Evolutionary conservation across 106 monocot species (phyloP).

Genomic region (Xerophyta viscosa): DNA sequence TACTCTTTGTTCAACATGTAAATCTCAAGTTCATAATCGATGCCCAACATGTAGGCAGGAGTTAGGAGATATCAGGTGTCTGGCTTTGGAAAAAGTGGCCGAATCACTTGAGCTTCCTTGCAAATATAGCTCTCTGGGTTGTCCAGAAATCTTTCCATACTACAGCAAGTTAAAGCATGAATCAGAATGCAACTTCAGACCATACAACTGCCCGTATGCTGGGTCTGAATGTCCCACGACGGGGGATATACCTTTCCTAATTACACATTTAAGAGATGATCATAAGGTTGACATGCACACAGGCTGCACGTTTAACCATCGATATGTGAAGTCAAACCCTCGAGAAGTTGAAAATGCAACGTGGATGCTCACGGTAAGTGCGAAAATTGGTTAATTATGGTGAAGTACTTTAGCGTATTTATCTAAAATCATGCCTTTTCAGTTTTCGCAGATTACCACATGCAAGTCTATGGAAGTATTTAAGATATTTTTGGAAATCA

Average conservation of each 20-base stretch:
- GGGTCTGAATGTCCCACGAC: conserved; percentile 79
- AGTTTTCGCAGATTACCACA: too few relatives aligned
- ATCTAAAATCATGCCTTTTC: too few relatives aligned
- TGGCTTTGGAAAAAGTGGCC: conserved; percentile 88
- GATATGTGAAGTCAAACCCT: conserved; percentile 84
- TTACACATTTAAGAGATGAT: conserved; percentile 69
- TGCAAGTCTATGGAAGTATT: too few relatives aligned
- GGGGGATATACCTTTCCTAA: conserved; percentile 72
- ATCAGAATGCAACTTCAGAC: conserved; percentile 58
- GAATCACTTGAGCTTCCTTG: conserved; percentile 90
- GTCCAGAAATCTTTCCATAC: conserved; percentile 77
- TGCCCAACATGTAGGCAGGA: conserved; percentile 88
- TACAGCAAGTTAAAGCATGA: conserved; percentile 88
- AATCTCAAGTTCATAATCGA: conserved; percentile 62
- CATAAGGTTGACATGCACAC: conserved; percentile 96
- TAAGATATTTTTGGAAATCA: too few relatives aligned
- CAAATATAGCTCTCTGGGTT: conserved; percentile 64
- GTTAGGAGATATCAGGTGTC: conserved; percentile 82
- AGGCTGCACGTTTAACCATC: conserved; percentile 86
- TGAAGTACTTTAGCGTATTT: too few relatives aligned
- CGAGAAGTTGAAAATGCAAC: conserved; percentile 88
- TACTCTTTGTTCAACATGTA: conserved; percentile 85
- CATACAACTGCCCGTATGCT: conserved; percentile 87
- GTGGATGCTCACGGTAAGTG: conserved; percentile 91
- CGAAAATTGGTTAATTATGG: too few relatives aligned